A percentile compares a stretch with the other conserved stretches of the same genome.
These are phyloP conservation scores for Ophiostoma sp. DNA, from an alignment of 2,329 filamentous ascomycete genomes.

Conservation along the genomic window DNA sequence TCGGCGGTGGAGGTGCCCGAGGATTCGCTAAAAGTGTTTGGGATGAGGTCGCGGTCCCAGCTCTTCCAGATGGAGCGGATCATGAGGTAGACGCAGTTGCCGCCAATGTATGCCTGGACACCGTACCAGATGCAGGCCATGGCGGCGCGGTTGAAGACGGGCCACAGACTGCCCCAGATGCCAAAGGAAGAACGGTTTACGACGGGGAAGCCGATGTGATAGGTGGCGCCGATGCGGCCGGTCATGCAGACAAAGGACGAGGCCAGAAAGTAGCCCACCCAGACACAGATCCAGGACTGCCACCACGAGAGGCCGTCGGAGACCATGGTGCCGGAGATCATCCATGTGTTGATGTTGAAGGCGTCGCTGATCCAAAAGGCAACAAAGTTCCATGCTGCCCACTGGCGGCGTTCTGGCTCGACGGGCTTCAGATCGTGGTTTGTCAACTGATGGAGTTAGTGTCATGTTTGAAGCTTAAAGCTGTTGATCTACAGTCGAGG, in stretches of 20 bases:
- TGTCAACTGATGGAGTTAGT: slow-evolving; percentile 53
- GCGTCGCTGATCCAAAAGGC: slow-evolving; percentile 82
- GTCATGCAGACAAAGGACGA: slow-evolving; percentile 70
- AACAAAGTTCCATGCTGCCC: slow-evolving; percentile 83
- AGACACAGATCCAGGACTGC: slow-evolving; percentile 86
- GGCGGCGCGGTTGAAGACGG: slow-evolving; percentile 21
- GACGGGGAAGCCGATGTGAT: slow-evolving; percentile 26
- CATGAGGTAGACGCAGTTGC: slow-evolving; percentile 26
- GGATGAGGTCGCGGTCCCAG: slow-evolving; percentile 78
- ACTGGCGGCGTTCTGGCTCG: slow-evolving; percentile 72
- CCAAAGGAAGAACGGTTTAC: slow-evolving; percentile 24
- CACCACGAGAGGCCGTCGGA: slow-evolving; percentile 77
- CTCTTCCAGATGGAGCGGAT: slow-evolving; percentile 34
- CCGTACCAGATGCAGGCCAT: slow-evolving; percentile 25
- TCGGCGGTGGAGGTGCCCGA: slow-evolving; percentile 36
- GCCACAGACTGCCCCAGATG: slow-evolving; percentile 23
- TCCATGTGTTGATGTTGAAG: slow-evolving; percentile 91
- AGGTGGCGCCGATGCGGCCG: slow-evolving; percentile 56
- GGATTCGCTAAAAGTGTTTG: slow-evolving; percentile 34
- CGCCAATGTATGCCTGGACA: slow-evolving; percentile 25
- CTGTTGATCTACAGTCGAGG: not conserved
- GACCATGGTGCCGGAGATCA: slow-evolving; percentile 83
- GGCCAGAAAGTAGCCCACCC: slow-evolving; percentile 76
- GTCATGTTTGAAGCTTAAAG: not conserved
- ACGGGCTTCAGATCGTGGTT: slow-evolving; percentile 80